phyloP scores from a whole-genome alignment of 1,139 yeast genomes.

The Taphrina flavorubra region DNA sequence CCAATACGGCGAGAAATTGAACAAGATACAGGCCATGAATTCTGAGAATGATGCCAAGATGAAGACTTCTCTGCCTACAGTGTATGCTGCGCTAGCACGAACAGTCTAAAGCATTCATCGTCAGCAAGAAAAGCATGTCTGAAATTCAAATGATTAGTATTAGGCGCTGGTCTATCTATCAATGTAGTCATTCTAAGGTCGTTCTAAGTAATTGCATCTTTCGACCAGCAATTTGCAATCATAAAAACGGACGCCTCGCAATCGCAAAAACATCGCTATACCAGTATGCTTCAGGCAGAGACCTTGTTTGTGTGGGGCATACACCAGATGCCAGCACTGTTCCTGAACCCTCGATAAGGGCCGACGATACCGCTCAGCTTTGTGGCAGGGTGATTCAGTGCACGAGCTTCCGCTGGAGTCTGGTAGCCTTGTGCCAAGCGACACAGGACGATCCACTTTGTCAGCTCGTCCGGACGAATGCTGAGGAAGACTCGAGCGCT shows the following conservation, averaged over 20 bases:
- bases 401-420: slow-evolving; percentile 12
- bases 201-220: neutral
- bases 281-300: neutral
- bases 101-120: neutral
- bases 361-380: slow-evolving; percentile 8
- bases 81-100: neutral
- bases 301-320: slow-evolving; percentile 4
- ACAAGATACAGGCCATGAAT: neutral
- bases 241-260: neutral
- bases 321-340: slow-evolving; percentile 25
- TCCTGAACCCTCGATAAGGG: slow-evolving; percentile 18
- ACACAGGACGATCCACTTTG: slow-evolving; percentile 26
- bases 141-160: neutral
- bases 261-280: too few species aligned
- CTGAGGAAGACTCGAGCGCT: neutral
- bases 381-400: slow-evolving; percentile 1
- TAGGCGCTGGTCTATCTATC: neutral
- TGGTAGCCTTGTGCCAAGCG: slow-evolving; percentile 26
- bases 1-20: neutral
- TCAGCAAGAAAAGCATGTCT: neutral
- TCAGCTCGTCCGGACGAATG: slow-evolving; percentile 7
- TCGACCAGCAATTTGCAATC: neutral
- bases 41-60: neutral
- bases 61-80: neutral
- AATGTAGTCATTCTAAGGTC: neutral